These are phyloP conservation scores for Sporothrix brunneoviolacea DNA, from an alignment of 2,329 filamentous ascomycete species.

Conservation along the genomic window DNA sequence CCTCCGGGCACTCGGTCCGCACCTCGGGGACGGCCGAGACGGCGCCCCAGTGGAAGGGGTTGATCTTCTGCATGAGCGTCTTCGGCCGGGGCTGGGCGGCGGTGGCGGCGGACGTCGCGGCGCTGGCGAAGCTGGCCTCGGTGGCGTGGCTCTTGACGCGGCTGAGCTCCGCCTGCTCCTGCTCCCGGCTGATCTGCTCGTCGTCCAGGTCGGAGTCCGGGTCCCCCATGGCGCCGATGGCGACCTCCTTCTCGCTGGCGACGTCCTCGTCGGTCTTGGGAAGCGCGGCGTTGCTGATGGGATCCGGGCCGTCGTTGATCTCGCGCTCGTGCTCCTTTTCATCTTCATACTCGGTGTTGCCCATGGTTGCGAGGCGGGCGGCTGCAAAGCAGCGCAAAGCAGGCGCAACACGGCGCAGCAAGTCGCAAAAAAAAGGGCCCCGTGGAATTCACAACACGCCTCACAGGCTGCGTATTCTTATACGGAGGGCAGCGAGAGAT, in stretches of 20 bases:
- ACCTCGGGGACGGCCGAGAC: conserved; percentile 50
- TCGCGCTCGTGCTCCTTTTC: conserved; percentile 19
- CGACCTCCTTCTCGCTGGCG: conserved; percentile 17
- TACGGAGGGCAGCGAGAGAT: too few species aligned
- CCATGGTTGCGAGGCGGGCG: conserved; percentile 12
- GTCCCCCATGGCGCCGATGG: conserved; percentile 25
- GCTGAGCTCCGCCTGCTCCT: conserved; percentile 25
- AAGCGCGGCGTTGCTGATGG: conserved; percentile 12
- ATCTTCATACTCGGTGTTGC: conserved; percentile 12
- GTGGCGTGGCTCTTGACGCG: conserved; percentile 48
- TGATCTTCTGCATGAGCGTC: conserved; percentile 58
- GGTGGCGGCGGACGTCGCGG: neutral
- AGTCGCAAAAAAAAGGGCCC: neutral
- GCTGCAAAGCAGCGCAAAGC: neutral
- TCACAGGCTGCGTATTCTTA: too few species aligned
- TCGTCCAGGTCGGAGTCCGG: conserved; percentile 27
- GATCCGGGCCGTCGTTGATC: conserved; percentile 17
- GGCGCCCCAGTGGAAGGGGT: conserved; percentile 55
- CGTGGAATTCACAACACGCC: neutral
- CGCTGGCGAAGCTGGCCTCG: conserved; percentile 42
- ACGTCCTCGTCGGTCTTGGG: conserved; percentile 14
- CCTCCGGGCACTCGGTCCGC: conserved; percentile 56
- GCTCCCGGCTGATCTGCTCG: conserved; percentile 24
- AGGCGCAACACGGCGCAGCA: neutral
- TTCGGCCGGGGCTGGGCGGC: conserved; percentile 29